Evolutionary conservation across 305 asterid genomes (phyloP), one percentile per base, ranked within the genome.

Genomic region (Rubia tinctorum): DNA sequence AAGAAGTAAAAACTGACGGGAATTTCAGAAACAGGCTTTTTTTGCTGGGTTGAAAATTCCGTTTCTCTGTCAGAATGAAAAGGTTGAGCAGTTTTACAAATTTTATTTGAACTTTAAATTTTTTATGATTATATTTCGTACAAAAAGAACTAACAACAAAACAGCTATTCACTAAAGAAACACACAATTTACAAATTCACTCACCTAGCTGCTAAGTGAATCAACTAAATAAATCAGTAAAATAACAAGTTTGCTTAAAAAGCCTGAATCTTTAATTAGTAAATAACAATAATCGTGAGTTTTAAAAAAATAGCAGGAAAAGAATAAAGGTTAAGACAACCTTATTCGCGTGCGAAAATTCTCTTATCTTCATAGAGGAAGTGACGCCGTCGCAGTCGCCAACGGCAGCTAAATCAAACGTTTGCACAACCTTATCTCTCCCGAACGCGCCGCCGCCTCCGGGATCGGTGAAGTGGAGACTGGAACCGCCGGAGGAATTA

Each of bases 391-490:
- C 84, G 73, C 71, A 82, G 27, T 75, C 80, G 75, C 76, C 76
- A 76, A 81, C 79, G 68, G 82, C 89, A 82, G 76, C 77, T 60
- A 73, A 80, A 45, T 81, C 74, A 77, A 72, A 81, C 5, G 71
- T 49, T 60, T 82, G 86, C 64, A 76, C 90, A 73, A 67, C 81
- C 74, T 86, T 80, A 42, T 86, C 93, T 71, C 81, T 80, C 58
- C 12, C 71, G 66, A 86, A 83, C 77, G 84, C 83, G 68, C 76
- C 76, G 58, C 80, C 77, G n/a, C n/a, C n/a, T 47, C 81, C 77
- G 69, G 94, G 91, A 88, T 90, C 96, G 69, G 95, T 78, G 79
- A 90, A 89, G 76, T 86, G 86, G 80, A 91, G 79, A 84, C 87
- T 75, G 58, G 88, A 67, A 11, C 47, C 73, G 47, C 69, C 78